Base-by-base conservation (phyloP, 352 stramenopile species). In the Globisporangium paddicum region DNA sequence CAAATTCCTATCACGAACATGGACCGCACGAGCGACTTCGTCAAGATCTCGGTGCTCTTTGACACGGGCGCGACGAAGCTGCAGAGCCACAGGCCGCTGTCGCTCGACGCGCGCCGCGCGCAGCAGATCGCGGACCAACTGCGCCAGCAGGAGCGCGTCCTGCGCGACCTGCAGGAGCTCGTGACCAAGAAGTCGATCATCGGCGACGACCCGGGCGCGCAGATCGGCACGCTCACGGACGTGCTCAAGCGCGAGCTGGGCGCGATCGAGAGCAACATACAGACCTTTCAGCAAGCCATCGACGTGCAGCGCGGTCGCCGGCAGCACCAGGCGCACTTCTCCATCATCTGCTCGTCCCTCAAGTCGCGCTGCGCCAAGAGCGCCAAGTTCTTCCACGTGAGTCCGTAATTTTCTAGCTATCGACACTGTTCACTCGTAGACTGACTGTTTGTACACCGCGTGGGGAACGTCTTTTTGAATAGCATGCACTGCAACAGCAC, bases 21-120 rank as follows among this genome's bases (percentile, higher is more conserved):
- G 75, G 84, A 94, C 69, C 79, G 82, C 26, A 94, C 84, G 63
- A 83, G 76, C 69, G 82, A 94, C 66, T 94, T 94, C 46, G 81
- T 91, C 47, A 80, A 83, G 60, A 90, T 94, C 65, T 83, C 79
- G 45, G 76, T 92, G 72, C 79, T 94, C 28, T 94, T 92, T 44
- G 81, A 89, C 64, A 87, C 77, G 25, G 78, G 82, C n/a, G 61
- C 44, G 19, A 64, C 60, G 34, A 70, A 73, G 35, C 62, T 71
- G 34, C 74, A 78, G 30, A 73, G 68, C 4, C 79, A 94, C 58
- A 67, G 74, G 2, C 85, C 85, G 40, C 68, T 94, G 30, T 94
- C 85, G 10, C 68, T 80, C 13, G 82, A 90, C 58, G 80, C 85
- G 44, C 76, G 82, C 2, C 64, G 80, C 19, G 77, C 82, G 44